Conservation (phyloP, 2,329 filamentous ascomycete genomes). For the Trichophyton schoenleinii region DNA sequence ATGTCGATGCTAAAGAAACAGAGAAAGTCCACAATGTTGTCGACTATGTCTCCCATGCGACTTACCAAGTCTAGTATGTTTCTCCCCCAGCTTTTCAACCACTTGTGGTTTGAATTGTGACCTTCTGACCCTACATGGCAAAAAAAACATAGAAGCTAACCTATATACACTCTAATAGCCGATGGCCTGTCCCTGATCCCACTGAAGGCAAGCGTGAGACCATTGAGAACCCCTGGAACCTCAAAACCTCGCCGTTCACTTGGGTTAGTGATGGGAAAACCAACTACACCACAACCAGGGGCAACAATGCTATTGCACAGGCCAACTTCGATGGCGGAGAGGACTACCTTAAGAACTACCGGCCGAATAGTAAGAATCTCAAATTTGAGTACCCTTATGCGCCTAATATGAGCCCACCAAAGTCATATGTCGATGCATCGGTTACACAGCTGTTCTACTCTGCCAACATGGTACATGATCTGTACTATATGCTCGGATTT, state of each 20-base stretch:
- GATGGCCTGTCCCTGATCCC: conserved; percentile 9
- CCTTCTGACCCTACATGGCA: background rate
- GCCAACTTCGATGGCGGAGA: conserved; percentile 8
- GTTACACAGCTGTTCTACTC: conserved; percentile 12
- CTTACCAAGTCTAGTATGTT: conserved; percentile 11
- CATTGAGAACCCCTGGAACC: conserved; percentile 9
- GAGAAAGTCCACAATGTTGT: conserved; percentile 10
- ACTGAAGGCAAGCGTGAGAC: conserved; percentile 8
- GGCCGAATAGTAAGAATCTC: conserved; percentile 6
- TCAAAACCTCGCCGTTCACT: conserved; percentile 5
- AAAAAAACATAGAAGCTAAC: background rate
- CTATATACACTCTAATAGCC: background rate
- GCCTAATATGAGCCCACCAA: conserved; percentile 6
- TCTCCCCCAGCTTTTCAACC: background rate
- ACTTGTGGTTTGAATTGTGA: background rate
- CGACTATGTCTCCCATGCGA: conserved; percentile 10
- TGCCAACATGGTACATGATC: conserved; percentile 10
- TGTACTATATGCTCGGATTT: conserved; percentile 11
- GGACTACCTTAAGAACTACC: conserved; percentile 11
- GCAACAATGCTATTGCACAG: conserved; percentile 12
- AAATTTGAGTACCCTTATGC: conserved; percentile 11
- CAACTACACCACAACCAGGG: conserved; percentile 10
- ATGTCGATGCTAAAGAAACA: conserved; percentile 10
- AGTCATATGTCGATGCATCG: conserved; percentile 9
- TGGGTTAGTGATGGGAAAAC: conserved; percentile 8